Evolutionary conservation across 257 asterid genomes (phyloP), one percentile per base, ranked within the genome.

Genomic region (Solanum chiquidenum): DNA sequence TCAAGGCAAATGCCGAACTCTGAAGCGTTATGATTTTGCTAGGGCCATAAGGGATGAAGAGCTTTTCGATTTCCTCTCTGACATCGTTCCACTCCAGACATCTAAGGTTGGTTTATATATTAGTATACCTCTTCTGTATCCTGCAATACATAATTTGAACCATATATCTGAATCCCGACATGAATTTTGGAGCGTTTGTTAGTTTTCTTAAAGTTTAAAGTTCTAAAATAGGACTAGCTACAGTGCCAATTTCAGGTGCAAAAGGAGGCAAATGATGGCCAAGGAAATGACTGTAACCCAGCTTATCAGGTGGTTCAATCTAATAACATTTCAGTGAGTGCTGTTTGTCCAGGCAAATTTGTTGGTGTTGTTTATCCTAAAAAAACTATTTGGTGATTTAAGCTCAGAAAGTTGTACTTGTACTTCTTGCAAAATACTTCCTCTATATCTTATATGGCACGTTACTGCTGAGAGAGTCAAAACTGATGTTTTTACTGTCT

Each of bases 1-100:
- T 21, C 66, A 87, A 49, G 88, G 73, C 3, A 29, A 64, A 7
- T 87, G 89, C 5, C 75, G 72, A 52, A 90, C 92, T 11, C 44
- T 92, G 11, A 90, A 87, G 58, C 92, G 87, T 21, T 31, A 29
- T 40, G 93, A 93, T 14, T 64, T 93, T 20, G 91, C 91, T 6
- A 80, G 82, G 83, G 95, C 94, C 21, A 85, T 91, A 29, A 77
- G 86, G 72, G 72, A 86, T 9, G 92, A 90, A 6, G 74, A 87
- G 5, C 82, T 55, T 44, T 34, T 88, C 1, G 12, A 27, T 34
- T 91, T 91, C 87, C 92, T 93, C 20, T 40, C 73, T 10, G 85
- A 89, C 76, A 38, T 87, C 23, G 86, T 89, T 35, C 91, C 90
- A 7, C 44, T 85, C 52, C 84, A 86, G 74, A 18, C 31, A n/a